Base-by-base conservation (phyloP, 2,329 filamentous ascomycete genomes). In the Beauveria brongniartii region DNA sequence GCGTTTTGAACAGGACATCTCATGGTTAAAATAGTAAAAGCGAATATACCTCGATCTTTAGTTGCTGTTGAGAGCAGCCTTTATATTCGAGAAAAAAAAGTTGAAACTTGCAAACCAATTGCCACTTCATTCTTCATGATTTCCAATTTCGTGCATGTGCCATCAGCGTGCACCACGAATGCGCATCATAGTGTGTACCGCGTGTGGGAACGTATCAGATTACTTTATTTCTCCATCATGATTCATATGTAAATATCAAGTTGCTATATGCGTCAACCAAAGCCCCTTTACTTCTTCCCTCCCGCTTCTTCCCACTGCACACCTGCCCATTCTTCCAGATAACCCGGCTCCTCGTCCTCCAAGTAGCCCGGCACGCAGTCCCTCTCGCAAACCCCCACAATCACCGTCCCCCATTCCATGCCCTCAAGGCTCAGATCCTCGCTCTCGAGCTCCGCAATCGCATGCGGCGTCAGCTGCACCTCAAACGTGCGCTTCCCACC, bases 381-480 rank as follows among this genome's bases (percentile, higher is more conserved):
- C 69, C 76, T 83, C 65, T 82, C 84, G 72, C 94, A 99, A 8
- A 95, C 91, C 0, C 86, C 92, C 43, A 97, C 78, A 62, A 99
- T 85, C 9, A 99, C 82, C 0, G 92, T 97, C 0, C 93, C 93
- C 94, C 94, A 99, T 69, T 99, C 94, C 94, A 99, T 99, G 0
- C 92, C 94, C 78, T 96, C 82, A 22, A 88, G 69, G 44, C 82
- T 83, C 66, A 86, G 72, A 61, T 88, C 86, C 47, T 92, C 89
- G 2, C 82, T 86, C 77, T 97, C 94, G 59, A 97, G 78, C 78
- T 95, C 89, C 34, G 86, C 85, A 68, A 99, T 99, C 3, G 92
- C 88, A 71, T 96, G 89, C 46, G 94, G 94, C 66, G 89, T 92
- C 65, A 99, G 78, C 79, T 99, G 94, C 62, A 96, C 80, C 79